Evolutionary conservation across 2,329 filamentous ascomycete species (phyloP).

Genomic region (Shiraia bambusicola): DNA sequence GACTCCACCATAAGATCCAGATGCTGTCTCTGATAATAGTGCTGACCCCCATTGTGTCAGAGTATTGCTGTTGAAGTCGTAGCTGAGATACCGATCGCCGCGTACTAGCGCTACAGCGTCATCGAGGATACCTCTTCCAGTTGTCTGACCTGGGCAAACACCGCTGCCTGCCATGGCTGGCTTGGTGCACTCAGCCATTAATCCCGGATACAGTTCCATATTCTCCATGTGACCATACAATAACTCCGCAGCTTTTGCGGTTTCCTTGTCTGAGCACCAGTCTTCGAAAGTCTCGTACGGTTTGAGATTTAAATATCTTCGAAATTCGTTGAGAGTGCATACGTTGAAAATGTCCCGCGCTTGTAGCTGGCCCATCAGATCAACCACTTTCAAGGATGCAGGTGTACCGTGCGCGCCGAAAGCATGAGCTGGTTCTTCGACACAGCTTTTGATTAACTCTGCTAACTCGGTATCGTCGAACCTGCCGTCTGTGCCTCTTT

Average conservation of each 20-base stretch:
- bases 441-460: constrained; percentile 62
- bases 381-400: constrained; percentile 68
- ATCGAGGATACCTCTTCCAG: constrained; percentile 71
- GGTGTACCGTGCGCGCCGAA: constrained; percentile 69
- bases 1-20: constrained; percentile 52
- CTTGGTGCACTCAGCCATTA: constrained; percentile 75
- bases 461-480: constrained; percentile 77
- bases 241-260: constrained; percentile 60
- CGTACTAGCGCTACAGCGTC: constrained; percentile 74
- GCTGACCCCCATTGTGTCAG: constrained; percentile 53
- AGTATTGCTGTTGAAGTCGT: constrained; percentile 56
- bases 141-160: constrained; percentile 67
- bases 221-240: constrained; percentile 74
- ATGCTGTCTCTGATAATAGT: constrained; percentile 42
- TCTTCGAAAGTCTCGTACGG: constrained; percentile 76
- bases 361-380: constrained; percentile 76
- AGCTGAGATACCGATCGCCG: constrained; percentile 74
- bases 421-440: constrained; percentile 66
- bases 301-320: constrained; percentile 77
- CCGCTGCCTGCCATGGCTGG: constrained; percentile 69
- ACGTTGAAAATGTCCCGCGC: constrained; percentile 71
- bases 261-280: constrained; percentile 74
- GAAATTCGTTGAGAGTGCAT: constrained; percentile 79
- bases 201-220: constrained; percentile 77
- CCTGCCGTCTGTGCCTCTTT: constrained; percentile 64